Conservation (phyloP, 73 alveolate species). For the Breviolum minutum region DNA sequence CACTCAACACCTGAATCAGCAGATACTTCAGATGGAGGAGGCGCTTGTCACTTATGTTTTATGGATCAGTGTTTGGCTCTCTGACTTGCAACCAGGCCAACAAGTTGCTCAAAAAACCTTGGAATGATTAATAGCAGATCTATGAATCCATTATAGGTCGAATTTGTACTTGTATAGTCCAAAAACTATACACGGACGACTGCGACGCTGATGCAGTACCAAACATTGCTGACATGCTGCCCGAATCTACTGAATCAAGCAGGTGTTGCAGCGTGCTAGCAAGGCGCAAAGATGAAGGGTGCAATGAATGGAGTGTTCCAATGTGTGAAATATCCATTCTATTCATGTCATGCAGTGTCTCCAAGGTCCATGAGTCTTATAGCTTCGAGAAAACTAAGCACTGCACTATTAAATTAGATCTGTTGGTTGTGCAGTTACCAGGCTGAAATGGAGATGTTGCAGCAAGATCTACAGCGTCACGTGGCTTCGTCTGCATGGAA, state of each 20-base stretch:
- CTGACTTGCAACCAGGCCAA: not conserved
- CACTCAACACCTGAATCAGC: conserved; percentile 45
- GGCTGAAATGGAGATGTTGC: conserved; percentile 35
- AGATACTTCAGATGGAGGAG: conserved; percentile 40
- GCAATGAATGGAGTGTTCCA: not conserved
- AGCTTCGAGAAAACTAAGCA: not conserved
- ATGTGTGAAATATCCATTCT: not conserved
- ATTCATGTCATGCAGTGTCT: too few species aligned
- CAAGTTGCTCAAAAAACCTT: not conserved
- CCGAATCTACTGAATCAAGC: not conserved
- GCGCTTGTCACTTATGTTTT: not conserved
- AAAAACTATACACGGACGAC: not conserved
- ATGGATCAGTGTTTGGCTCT: not conserved
- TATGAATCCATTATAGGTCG: too few species aligned
- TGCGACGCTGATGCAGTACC: not conserved
- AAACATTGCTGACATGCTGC: not conserved
- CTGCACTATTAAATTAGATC: too few species aligned
- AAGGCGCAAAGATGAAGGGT: not conserved
- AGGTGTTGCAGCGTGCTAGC: conserved; percentile 36
- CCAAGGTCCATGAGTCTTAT: too few species aligned
- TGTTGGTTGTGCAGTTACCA: not conserved
- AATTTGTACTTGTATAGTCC: not conserved
- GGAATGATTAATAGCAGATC: not conserved
- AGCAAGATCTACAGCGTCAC: not conserved
- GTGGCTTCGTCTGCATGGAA: not conserved